Evolutionary conservation across 2,329 filamentous ascomycete genomes (phyloP).

Genomic region (Lecanicillium sp.): DNA sequence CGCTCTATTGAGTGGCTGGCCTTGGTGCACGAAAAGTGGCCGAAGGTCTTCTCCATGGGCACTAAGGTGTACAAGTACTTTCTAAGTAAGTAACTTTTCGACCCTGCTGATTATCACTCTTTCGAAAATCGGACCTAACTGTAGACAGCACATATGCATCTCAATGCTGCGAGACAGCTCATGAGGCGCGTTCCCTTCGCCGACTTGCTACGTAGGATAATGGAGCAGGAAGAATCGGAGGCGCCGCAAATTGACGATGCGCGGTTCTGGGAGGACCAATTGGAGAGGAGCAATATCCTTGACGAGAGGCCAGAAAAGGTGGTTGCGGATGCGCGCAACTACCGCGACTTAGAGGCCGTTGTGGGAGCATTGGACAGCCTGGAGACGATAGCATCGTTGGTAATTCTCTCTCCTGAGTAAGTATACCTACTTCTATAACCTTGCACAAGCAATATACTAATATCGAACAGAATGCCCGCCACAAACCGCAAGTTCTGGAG

Average conservation of each 20-base stretch:
- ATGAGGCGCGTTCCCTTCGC: constrained; percentile 45
- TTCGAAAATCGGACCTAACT: too few species aligned
- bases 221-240: constrained; percentile 28
- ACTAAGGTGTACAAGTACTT: constrained; percentile 76
- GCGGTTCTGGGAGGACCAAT: constrained; percentile 34
- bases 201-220: constrained; percentile 39
- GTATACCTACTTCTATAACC: constrained; percentile 22
- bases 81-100: constrained; percentile 57
- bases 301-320: constrained; percentile 37
- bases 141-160: constrained; percentile 40
- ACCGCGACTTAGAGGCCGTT: constrained; percentile 63
- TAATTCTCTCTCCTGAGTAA: constrained; percentile 47
- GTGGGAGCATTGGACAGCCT: constrained; percentile 60
- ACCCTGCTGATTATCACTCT: too few species aligned
- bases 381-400: constrained; percentile 57
- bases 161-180: constrained; percentile 50
- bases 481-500: constrained; percentile 45
- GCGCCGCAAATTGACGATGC: constrained; percentile 33
- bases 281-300: constrained; percentile 30
- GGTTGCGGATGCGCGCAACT: constrained; percentile 51
- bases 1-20: constrained; percentile 80
- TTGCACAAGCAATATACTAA: constrained; percentile 22
- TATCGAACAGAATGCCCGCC: constrained; percentile 23
- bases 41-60: constrained; percentile 61
- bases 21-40: constrained; percentile 66